A percentile compares a stretch with the other conserved stretches of the same genome.
These are phyloP conservation scores for Tillandsia fasciculata DNA, from an alignment of 176 grass and related monocot genomes.

Conservation along the genomic window DNA sequence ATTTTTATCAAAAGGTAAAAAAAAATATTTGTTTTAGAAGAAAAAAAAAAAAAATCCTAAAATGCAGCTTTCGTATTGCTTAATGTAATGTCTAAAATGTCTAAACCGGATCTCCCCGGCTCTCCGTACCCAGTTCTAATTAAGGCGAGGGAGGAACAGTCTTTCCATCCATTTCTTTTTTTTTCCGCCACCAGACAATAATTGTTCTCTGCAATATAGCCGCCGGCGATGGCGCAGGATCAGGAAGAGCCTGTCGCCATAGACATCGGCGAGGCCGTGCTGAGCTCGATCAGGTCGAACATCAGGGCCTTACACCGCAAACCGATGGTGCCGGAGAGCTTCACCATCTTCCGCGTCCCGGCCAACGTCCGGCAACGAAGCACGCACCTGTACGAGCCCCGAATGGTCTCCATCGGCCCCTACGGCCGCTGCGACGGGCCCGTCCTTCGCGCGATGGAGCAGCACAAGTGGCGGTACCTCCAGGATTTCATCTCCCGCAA, in stretches of 20 bases:
- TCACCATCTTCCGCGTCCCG: constrained; percentile 13
- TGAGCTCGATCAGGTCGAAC: background rate
- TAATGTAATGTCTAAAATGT: too few relatives aligned
- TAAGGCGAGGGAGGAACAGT: too few relatives aligned
- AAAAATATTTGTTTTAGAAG: too few relatives aligned
- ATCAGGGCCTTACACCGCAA: background rate
- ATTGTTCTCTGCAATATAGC: background rate
- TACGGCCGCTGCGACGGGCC: constrained; percentile 1
- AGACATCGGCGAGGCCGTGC: background rate
- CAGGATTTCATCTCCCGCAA: constrained; percentile 12
- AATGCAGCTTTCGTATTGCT: too few relatives aligned
- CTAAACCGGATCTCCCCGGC: too few relatives aligned
- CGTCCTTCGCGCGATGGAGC: constrained; percentile 7
- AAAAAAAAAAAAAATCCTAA: too few relatives aligned
- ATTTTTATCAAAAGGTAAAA: too few relatives aligned
- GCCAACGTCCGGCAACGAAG: constrained; percentile 9
- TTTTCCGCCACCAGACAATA: background rate
- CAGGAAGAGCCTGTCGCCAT: background rate
- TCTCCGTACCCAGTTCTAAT: too few relatives aligned
- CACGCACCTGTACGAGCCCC: constrained; percentile 25
- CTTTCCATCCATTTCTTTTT: too few relatives aligned
- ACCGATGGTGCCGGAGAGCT: background rate
- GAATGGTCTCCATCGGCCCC: constrained; percentile 18
- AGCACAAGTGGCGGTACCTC: constrained; percentile 18
- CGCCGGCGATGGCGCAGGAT: background rate